Conservation (phyloP, 2,329 filamentous ascomycete species). For the Davidsoniella neocaledoniae region DNA sequence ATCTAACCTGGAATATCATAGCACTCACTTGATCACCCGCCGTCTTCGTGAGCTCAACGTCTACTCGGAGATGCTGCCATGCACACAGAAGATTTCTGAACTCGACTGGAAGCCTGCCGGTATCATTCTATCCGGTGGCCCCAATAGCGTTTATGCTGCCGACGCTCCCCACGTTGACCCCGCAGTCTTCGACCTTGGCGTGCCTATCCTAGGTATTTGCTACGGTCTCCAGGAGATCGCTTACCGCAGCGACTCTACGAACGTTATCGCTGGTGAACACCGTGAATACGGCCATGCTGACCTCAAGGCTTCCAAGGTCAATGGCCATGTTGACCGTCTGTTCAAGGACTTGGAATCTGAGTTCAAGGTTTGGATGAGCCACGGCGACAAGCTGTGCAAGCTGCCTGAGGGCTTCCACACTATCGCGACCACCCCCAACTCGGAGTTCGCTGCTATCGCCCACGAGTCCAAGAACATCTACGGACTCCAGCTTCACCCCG, state of each 20-base stretch:
- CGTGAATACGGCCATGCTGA: conserved; percentile 54
- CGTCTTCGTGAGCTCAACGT: conserved; percentile 64
- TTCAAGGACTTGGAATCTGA: conserved; percentile 56
- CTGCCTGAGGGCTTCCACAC: conserved; percentile 58
- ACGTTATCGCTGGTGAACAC: conserved; percentile 28
- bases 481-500: conserved; percentile 81
- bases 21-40: conserved; percentile 57
- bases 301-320: conserved; percentile 41
- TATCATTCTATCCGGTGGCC: conserved; percentile 43
- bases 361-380: conserved; percentile 57
- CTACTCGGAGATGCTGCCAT: conserved; percentile 78
- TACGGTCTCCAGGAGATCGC: conserved; percentile 49
- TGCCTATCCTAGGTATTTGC: conserved; percentile 38
- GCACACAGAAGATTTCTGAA: conserved; percentile 65
- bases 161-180: conserved; percentile 63
- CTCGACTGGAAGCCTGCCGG: conserved; percentile 68
- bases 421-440: conserved; percentile 60
- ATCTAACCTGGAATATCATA: conserved; percentile 27
- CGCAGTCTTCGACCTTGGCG: conserved; percentile 57
- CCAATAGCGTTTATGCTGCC: conserved; percentile 64
- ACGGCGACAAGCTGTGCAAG: conserved; percentile 66
- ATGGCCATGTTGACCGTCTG: conserved; percentile 54
- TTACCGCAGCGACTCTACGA: conserved; percentile 44
- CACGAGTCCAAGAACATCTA: conserved; percentile 55
- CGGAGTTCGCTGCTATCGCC: conserved; percentile 64